Evolutionary conservation across 768 basidiomycete genomes (phyloP).

Genomic region (Cyclocybe aegerita): DNA sequence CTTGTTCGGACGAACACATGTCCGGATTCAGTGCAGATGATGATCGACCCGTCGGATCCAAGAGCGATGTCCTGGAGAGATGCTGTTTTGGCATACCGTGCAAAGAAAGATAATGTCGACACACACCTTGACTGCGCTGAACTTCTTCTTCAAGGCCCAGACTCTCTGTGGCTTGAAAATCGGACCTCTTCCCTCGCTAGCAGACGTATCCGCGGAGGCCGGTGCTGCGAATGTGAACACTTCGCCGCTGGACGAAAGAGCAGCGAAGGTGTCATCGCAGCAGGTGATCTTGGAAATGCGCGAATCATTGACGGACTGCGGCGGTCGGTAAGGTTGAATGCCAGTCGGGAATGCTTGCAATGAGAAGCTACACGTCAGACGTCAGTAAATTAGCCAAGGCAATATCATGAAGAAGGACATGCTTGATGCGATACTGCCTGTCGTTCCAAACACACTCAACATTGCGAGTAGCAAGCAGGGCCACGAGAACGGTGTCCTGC

Average conservation of each 20-base stretch:
- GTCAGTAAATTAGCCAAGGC: not conserved
- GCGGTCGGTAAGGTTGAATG: conserved; percentile 79
- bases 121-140: conserved; percentile 75
- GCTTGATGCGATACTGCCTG: conserved; percentile 73
- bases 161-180: conserved; percentile 81
- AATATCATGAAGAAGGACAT: conserved; percentile 15
- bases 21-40: conserved; percentile 92
- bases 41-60: conserved; percentile 82
- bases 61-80: conserved; percentile 76
- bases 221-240: conserved; percentile 77
- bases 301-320: conserved; percentile 67
- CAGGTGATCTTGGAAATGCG: conserved; percentile 78
- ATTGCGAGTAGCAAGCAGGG: conserved; percentile 75
- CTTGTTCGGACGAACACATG: conserved; percentile 88
- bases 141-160: conserved; percentile 87
- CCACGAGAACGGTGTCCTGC: conserved; percentile 82
- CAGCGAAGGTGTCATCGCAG: conserved; percentile 80
- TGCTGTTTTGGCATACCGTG: not conserved
- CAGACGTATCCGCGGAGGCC: conserved; percentile 25
- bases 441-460: conserved; percentile 85
- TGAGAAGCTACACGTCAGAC: conserved; percentile 57
- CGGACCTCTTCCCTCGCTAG: conserved; percentile 26
- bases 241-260: conserved; percentile 85
- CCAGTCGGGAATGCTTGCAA: conserved; percentile 73
- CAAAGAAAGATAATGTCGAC: not conserved